phyloP scores from a whole-genome alignment of 2,329 filamentous ascomycete genomes.

The Taxawa tesnikishii region DNA sequence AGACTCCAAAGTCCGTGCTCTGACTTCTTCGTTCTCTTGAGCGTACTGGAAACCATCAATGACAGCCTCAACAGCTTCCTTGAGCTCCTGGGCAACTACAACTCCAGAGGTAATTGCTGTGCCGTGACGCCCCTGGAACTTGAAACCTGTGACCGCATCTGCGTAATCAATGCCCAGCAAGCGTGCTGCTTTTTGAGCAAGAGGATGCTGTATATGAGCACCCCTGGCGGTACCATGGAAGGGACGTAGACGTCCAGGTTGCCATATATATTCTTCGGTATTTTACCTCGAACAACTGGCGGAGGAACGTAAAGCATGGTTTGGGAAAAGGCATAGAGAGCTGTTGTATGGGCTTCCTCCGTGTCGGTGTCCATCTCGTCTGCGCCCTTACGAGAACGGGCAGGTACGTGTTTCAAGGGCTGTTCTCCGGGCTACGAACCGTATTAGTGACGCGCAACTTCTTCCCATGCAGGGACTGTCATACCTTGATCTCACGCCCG shows the following conservation, averaged over 20 bases:
- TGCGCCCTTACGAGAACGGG: constrained; percentile 12
- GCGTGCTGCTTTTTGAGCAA: constrained; percentile 59
- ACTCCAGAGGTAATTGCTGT: constrained; percentile 72
- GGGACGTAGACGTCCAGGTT: constrained; percentile 53
- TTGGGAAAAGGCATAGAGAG: constrained; percentile 48
- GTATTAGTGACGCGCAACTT: not conserved
- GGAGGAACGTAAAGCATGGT: constrained; percentile 64
- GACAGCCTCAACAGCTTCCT: constrained; percentile 59
- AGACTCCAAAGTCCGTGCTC: constrained; percentile 36
- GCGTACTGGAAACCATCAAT: constrained; percentile 57
- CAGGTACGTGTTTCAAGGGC: constrained; percentile 57
- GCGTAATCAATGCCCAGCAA: constrained; percentile 74
- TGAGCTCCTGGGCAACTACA: constrained; percentile 60
- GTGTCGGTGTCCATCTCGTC: constrained; percentile 26
- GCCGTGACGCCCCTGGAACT: constrained; percentile 74
- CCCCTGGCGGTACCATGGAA: constrained; percentile 52
- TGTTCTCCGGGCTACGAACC: constrained; percentile 46
- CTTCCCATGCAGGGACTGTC: constrained; percentile 1
- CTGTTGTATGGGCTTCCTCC: constrained; percentile 39
- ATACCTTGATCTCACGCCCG: constrained; percentile 62
- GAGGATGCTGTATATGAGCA: constrained; percentile 41
- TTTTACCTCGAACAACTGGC: constrained; percentile 58
- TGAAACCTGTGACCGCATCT: constrained; percentile 80
- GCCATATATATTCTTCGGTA: constrained; percentile 51
- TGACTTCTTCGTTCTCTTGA: constrained; percentile 49